Conservation (phyloP, 345 rosid species). For the Populus pruinosa region DNA sequence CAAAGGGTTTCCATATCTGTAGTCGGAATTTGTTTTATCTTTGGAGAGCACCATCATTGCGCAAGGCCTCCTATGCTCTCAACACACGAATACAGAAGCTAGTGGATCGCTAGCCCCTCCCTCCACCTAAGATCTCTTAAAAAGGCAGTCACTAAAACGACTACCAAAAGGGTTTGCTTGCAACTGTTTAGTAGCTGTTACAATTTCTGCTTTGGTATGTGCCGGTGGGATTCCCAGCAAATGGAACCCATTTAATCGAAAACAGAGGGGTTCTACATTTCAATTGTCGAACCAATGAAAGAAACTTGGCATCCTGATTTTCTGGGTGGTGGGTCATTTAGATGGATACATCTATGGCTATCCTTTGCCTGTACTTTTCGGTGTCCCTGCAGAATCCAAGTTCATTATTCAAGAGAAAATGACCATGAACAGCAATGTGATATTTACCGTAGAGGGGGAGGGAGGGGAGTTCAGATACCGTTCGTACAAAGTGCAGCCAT, state of each 20-base stretch:
- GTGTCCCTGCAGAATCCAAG: conserved; percentile 4
- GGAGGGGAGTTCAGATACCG: no score
- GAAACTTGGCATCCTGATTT: conserved; percentile 21
- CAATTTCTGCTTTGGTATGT: conserved; percentile 16
- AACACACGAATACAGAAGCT: conserved; percentile 29
- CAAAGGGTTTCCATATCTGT: conserved; percentile 27
- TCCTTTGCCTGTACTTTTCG: conserved; percentile 10
- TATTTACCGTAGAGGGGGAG: no score
- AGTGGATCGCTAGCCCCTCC: conserved; percentile 34
- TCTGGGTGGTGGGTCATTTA: conserved; percentile 42
- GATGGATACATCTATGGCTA: conserved; percentile 20
- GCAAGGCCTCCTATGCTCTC: conserved; percentile 22
- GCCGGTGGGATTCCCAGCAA: conserved; percentile 39
- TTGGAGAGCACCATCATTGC: conserved; percentile 37
- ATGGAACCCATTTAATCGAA: conserved; percentile 23
- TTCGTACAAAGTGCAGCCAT: no score
- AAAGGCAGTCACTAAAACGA: conserved; percentile 22
- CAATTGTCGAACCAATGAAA: conserved; percentile 10
- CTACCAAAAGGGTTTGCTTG: conserved; percentile 16
- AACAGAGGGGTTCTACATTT: conserved; percentile 22
- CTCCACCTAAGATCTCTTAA: conserved; percentile 15
- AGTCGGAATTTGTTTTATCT: conserved; percentile 29
- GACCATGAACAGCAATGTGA: neutral
- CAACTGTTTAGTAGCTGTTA: conserved; percentile 22
- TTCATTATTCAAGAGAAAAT: neutral